A percentile compares a stretch with the other conserved stretches of the same genome.
Conservation (phyloP, 495 filamentous ascomycete genomes). For the Xeromyces bisporus region DNA sequence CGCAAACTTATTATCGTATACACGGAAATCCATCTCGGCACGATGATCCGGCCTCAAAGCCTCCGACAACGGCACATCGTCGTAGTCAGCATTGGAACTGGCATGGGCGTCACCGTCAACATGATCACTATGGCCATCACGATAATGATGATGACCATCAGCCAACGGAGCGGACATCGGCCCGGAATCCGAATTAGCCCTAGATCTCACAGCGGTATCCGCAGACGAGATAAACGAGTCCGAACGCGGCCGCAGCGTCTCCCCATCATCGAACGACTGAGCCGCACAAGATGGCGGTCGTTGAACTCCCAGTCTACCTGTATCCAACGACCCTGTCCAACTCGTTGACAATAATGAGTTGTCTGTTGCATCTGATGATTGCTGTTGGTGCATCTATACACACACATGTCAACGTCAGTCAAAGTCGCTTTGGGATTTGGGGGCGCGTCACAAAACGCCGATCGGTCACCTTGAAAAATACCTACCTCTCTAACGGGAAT, state of each 20-base stretch:
- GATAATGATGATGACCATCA: no score
- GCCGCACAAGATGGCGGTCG: conserved; percentile 18
- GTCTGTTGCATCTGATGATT: no score
- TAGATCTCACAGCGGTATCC: conserved; percentile 23
- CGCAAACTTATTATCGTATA: conserved; percentile 52
- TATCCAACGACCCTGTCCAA: conserved; percentile 1
- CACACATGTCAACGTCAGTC: no score
- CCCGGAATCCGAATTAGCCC: conserved; percentile 24
- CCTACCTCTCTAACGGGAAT: no score
- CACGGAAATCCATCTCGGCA: conserved; percentile 44
- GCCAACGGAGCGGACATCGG: conserved; percentile 12
- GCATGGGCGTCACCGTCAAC: no score
- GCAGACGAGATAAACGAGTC: conserved; percentile 29
- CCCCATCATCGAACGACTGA: conserved; percentile 32
- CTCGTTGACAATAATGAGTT: no score
- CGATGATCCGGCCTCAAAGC: conserved; percentile 52
- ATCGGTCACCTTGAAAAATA: no score
- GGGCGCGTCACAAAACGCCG: no score
- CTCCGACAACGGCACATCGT: conserved; percentile 30
- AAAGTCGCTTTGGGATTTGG: no score
- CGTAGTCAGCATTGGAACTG: no score
- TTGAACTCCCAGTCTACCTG: conserved; percentile 16
- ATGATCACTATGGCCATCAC: no score
- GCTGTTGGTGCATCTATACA: no score
- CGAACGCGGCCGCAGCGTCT: conserved; percentile 31